These are phyloP conservation scores for Harrya chromipes DNA, from an alignment of 768 basidiomycete genomes.

Conservation along the genomic window DNA sequence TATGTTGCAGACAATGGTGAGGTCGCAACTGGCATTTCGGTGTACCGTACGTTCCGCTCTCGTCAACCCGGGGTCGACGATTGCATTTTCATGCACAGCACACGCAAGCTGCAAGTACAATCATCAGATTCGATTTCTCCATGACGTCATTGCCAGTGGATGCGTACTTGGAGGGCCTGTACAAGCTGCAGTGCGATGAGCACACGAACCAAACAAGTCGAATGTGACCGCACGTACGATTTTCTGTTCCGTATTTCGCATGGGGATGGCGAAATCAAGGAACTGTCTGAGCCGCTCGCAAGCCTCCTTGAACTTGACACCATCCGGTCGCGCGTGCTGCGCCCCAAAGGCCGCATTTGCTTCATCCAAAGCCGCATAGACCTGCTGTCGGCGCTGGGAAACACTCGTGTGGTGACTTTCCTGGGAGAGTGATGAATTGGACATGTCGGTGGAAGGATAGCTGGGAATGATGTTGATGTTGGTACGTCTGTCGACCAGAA, in stretches of 20 bases:
- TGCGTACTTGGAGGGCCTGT: conserved; percentile 18
- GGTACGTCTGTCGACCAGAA: not conserved
- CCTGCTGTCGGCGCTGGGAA: not conserved
- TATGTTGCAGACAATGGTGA: not conserved
- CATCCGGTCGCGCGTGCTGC: conserved; percentile 16
- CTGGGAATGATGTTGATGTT: not conserved
- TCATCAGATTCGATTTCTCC: not conserved
- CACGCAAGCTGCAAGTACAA: conserved; percentile 15
- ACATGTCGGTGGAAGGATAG: conserved; percentile 5
- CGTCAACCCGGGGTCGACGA: conserved; percentile 12
- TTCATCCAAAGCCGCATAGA: conserved; percentile 6
- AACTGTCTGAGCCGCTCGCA: conserved; percentile 14
- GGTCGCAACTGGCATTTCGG: conserved; percentile 2
- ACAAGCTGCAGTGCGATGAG: conserved; percentile 14
- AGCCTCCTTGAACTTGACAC: not conserved
- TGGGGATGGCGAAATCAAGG: not conserved
- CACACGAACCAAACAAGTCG: not conserved
- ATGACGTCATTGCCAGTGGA: not conserved
- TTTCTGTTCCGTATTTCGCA: conserved; percentile 11
- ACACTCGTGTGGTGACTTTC: not conserved
- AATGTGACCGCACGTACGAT: conserved; percentile 3
- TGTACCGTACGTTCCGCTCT: conserved; percentile 3
- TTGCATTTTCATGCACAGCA: conserved; percentile 24
- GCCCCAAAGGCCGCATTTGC: conserved; percentile 13
- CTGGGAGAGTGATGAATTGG: not conserved